A percentile compares a stretch with the other conserved stretches of the same genome.
Conservation (phyloP, 225 moss, liverwort and hornwort species). For the Marchantia polymorpha region DNA sequence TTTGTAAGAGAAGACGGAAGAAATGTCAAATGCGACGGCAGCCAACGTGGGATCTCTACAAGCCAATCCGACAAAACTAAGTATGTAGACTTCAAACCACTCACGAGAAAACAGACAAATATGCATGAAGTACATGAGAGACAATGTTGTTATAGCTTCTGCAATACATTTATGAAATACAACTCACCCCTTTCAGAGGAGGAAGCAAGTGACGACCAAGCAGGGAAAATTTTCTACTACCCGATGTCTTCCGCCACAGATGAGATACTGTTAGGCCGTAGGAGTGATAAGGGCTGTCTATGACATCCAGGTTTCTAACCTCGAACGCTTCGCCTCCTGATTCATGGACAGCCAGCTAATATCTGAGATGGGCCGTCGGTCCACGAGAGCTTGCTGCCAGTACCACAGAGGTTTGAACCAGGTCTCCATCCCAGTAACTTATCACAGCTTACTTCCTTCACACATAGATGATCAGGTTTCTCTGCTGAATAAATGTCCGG, state of each 20-base stretch:
- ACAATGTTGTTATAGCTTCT: background rate
- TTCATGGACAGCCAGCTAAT: background rate
- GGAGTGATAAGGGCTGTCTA: background rate
- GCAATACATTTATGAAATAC: conserved; percentile 3
- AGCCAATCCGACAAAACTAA: no score
- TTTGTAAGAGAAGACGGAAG: no score
- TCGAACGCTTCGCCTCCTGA: background rate
- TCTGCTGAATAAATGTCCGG: background rate
- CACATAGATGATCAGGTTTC: background rate
- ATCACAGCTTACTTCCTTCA: conserved; percentile 3
- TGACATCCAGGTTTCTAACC: background rate
- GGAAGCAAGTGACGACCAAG: background rate
- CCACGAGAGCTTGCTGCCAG: background rate
- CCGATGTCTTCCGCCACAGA: background rate
- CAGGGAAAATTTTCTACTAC: background rate
- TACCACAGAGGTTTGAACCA: background rate
- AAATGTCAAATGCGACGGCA: no score
- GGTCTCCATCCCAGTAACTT: background rate
- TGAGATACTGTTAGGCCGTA: background rate
- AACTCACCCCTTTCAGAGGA: background rate
- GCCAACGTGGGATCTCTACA: no score
- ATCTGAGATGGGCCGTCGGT: background rate
- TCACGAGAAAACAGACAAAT: background rate
- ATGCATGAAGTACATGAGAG: background rate
- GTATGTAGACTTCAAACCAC: no score